phyloP scores from a whole-genome alignment of 331 rosid species.

The Saraca asoca region DNA sequence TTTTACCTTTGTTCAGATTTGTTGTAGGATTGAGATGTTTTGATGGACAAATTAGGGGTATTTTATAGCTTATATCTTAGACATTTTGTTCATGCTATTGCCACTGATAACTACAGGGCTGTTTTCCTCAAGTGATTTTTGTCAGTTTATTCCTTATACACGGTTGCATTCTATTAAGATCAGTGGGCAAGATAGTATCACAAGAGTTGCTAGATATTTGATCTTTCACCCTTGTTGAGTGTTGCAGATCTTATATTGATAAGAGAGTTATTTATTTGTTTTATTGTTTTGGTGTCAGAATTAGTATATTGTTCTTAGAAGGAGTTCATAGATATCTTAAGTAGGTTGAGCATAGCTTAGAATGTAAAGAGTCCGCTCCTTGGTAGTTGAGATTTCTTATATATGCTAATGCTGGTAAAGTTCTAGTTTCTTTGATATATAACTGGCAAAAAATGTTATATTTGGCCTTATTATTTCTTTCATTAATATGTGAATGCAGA shows the following conservation, averaged over 20 bases:
- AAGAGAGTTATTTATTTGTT: slow-evolving; percentile 8
- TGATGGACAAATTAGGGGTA: slow-evolving; percentile 34
- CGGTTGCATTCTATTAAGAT: too few species aligned
- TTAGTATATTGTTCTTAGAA: neutral
- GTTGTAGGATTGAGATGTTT: slow-evolving; percentile 41
- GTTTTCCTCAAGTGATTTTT: slow-evolving; percentile 5
- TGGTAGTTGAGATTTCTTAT: slow-evolving; percentile 12
- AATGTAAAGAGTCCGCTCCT: slow-evolving; percentile 5
- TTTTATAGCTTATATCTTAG: slow-evolving; percentile 17
- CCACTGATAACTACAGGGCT: slow-evolving; percentile 19
- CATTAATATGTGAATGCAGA: slow-evolving; percentile 55
- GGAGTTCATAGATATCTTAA: slow-evolving; percentile 14
- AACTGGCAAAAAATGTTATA: slow-evolving; percentile 10
- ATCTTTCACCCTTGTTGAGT: neutral
- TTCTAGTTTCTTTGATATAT: slow-evolving; percentile 19
- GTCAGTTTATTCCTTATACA: slow-evolving; percentile 7
- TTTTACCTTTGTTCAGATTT: slow-evolving; percentile 44
- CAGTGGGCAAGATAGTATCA: neutral
- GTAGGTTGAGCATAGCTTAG: slow-evolving; percentile 24
- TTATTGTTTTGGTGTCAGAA: neutral
- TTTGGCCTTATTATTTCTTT: slow-evolving; percentile 25
- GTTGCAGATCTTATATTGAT: slow-evolving; percentile 14
- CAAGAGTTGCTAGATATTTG: neutral
- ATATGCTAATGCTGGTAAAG: slow-evolving; percentile 14
- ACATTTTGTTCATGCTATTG: slow-evolving; percentile 24